phyloP scores from a whole-genome alignment of 1,284 basidiomycete species.

The Tilletia horrida region DNA sequence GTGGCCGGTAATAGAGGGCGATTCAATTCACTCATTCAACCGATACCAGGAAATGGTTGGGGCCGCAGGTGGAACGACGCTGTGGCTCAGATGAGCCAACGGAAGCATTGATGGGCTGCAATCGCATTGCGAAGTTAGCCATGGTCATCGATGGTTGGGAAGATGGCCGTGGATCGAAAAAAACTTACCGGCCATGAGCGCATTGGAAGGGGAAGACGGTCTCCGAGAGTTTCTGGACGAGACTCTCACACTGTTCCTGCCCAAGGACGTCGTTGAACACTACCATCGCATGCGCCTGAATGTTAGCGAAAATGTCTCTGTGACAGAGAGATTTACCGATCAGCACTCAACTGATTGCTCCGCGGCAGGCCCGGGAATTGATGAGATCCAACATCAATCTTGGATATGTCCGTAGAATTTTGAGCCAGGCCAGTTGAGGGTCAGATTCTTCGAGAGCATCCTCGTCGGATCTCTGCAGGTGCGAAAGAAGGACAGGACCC shows the following conservation, averaged over 20 bases:
- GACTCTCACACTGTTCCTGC: constrained; percentile 66
- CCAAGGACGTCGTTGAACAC: constrained; percentile 89
- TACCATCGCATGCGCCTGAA: constrained; percentile 58
- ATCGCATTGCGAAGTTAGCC: too few species aligned
- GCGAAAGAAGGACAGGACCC: not conserved
- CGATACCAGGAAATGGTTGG: too few species aligned
- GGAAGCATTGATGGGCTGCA: constrained; percentile 5
- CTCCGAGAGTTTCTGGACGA: constrained; percentile 67
- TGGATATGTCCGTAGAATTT: not conserved
- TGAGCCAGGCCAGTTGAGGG: not conserved
- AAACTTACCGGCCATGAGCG: constrained; percentile 69
- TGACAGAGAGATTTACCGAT: not conserved
- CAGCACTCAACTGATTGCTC: constrained; percentile 13
- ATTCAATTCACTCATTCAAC: too few species aligned
- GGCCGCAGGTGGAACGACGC: too few species aligned
- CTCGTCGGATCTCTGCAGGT: not conserved
- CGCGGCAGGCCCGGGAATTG: constrained; percentile 20
- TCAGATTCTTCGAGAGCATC: not conserved
- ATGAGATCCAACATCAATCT: constrained; percentile 20
- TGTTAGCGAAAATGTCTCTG: not conserved
- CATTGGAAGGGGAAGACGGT: constrained; percentile 86
- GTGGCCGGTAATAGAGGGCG: too few species aligned
- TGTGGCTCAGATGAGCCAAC: not conserved
- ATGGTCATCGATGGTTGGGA: not conserved
- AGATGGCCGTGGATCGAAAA: not conserved